Evolutionary conservation across 2,329 filamentous ascomycete genomes (phyloP).

Genomic region (Phaeosphaeria sp.): DNA sequence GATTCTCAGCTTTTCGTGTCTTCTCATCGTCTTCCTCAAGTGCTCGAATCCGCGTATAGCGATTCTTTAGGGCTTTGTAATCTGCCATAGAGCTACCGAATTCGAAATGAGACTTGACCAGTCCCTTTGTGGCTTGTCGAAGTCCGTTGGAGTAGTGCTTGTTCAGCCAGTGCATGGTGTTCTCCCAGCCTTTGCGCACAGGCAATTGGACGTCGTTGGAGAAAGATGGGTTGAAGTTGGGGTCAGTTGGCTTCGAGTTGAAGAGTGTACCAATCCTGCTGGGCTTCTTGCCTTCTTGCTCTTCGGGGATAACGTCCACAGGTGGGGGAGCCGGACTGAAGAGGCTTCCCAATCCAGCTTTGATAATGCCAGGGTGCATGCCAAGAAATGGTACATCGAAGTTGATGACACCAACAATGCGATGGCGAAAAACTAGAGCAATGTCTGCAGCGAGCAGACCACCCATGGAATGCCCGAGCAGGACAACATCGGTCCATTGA

Average conservation of each 20-base stretch:
- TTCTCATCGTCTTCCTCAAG: constrained; percentile 72
- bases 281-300: constrained; percentile 23
- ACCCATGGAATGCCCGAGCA: constrained; percentile 90
- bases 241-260: constrained; percentile 53
- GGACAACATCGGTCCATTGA: constrained; percentile 75
- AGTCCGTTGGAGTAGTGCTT: constrained; percentile 79
- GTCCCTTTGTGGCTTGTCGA: constrained; percentile 71
- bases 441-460: constrained; percentile 83
- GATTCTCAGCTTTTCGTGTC: constrained; percentile 38
- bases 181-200: constrained; percentile 72
- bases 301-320: constrained; percentile 27
- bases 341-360: constrained; percentile 80
- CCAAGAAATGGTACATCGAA: constrained; percentile 88
- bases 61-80: constrained; percentile 69
- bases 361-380: constrained; percentile 85
- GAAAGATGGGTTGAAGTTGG: constrained; percentile 78
- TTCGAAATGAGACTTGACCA: constrained; percentile 81
- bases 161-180: constrained; percentile 75
- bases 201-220: constrained; percentile 74
- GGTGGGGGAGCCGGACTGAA: constrained; percentile 61
- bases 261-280: constrained; percentile 47
- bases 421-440: constrained; percentile 74
- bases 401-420: constrained; percentile 79
- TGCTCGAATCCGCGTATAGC: constrained; percentile 73
- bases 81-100: constrained; percentile 84